These are phyloP conservation scores for Alternaria brassicicola DNA, from an alignment of 2,329 filamentous ascomycete genomes.

Conservation along the genomic window DNA sequence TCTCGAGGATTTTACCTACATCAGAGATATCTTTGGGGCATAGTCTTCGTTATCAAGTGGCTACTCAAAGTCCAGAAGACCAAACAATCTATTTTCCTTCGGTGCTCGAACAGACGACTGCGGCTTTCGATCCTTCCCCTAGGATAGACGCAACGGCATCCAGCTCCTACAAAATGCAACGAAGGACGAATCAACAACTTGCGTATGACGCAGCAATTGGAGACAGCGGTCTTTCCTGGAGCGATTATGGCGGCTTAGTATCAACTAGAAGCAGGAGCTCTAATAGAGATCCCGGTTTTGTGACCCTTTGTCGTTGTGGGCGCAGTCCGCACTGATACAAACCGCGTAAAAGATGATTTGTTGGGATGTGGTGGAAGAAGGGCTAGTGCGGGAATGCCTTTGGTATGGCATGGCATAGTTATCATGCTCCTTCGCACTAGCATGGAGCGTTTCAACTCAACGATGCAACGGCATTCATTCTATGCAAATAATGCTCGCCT, in stretches of 20 bases:
- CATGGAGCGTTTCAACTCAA: not conserved
- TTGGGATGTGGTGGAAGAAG: not conserved
- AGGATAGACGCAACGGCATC: not conserved
- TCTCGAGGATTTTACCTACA: not conserved
- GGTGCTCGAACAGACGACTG: not conserved
- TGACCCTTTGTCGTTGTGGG: not conserved
- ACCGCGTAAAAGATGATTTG: not conserved
- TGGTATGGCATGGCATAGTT: not conserved
- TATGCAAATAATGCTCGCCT: not conserved
- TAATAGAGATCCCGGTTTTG: slow-evolving; percentile 6
- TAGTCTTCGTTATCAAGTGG: not conserved
- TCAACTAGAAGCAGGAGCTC: slow-evolving; percentile 42
- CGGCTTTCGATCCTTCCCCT: not conserved
- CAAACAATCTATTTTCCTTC: not conserved
- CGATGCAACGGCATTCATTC: not conserved
- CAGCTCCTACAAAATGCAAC: not conserved
- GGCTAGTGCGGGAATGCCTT: not conserved
- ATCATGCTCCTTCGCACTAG: not conserved
- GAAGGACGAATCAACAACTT: slow-evolving; percentile 23
- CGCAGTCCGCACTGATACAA: not conserved
- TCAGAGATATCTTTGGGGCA: not conserved
- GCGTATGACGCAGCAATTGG: slow-evolving; percentile 41
- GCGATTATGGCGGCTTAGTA: slow-evolving; percentile 52
- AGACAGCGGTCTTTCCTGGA: slow-evolving; percentile 47
- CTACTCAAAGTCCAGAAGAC: not conserved